Conservation (phyloP, 371 early-diverging fungal species). For the Mortierella sp. region DNA sequence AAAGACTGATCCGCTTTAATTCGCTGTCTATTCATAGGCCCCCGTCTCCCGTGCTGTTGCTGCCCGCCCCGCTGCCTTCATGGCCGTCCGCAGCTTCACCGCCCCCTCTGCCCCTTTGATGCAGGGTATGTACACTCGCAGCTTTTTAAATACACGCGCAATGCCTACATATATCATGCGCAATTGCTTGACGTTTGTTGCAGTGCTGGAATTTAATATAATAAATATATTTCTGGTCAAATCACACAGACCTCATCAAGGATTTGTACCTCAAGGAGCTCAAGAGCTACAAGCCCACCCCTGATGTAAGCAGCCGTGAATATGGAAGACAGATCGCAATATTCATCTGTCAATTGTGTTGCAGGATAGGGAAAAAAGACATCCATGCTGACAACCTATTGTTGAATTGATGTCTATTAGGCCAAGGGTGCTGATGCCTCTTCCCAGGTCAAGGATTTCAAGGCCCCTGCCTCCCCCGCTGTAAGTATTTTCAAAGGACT, state of each 20-base stretch:
- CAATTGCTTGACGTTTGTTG: background rate
- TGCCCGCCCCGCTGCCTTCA: slow-evolving; percentile 47
- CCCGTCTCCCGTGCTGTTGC: slow-evolving; percentile 43
- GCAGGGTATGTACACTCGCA: slow-evolving; percentile 36
- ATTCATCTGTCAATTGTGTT: background rate
- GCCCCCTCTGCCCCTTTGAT: slow-evolving; percentile 54
- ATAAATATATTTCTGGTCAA: background rate
- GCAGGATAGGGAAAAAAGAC: background rate
- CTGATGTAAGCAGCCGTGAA: slow-evolving; percentile 29
- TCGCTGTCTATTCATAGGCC: slow-evolving; percentile 10
- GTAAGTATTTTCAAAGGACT: slow-evolving; percentile 10
- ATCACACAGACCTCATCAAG: slow-evolving; percentile 49
- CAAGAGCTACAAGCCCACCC: slow-evolving; percentile 51
- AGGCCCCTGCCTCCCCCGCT: slow-evolving; percentile 47
- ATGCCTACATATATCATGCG: background rate
- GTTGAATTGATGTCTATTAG: slow-evolving; percentile 19
- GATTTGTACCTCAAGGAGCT: slow-evolving; percentile 56
- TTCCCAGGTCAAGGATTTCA: slow-evolving; percentile 58
- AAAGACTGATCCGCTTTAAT: background rate
- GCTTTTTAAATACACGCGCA: background rate
- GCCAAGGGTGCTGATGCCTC: slow-evolving; percentile 48
- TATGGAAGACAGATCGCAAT: background rate
- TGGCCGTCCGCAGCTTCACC: slow-evolving; percentile 58
- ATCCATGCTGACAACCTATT: background rate
- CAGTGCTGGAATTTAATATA: background rate